Evolutionary conservation across 305 asterid genomes (phyloP).

Genomic region (Plantago coronopus): DNA sequence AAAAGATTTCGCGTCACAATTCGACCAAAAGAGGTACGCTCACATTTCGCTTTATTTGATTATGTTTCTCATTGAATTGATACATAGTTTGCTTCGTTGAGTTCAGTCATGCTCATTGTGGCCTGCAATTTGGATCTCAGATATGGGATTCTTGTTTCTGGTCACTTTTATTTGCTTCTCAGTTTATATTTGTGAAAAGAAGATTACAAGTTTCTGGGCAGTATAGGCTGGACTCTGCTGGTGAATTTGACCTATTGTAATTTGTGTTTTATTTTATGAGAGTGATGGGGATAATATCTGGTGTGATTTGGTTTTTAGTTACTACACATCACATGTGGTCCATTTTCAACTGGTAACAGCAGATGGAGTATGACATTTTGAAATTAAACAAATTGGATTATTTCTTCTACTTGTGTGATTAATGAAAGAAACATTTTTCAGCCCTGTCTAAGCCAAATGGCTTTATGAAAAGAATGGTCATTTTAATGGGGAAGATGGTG

Average conservation of each 20-base stretch:
- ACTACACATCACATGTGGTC: slow-evolving; percentile 3
- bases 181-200: background rate
- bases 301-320: background rate
- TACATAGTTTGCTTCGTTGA: background rate
- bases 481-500: too few species aligned
- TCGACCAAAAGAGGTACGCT: too few species aligned
- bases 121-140: background rate
- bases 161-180: background rate
- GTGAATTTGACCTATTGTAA: background rate
- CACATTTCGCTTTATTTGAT: background rate
- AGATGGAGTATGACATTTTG: background rate
- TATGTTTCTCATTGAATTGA: background rate
- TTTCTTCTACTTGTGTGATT: too few species aligned
- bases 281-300: background rate
- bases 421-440: too few species aligned
- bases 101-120: too few species aligned
- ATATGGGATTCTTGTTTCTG: background rate
- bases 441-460: too few species aligned
- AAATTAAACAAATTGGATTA: background rate
- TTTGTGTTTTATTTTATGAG: background rate
- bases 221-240: background rate
- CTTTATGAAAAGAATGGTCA: too few species aligned
- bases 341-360: slow-evolving; percentile 2
- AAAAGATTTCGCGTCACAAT: too few species aligned
- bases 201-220: background rate